These are phyloP conservation scores for Exsudoporus floridanus DNA, from an alignment of 1,284 basidiomycete genomes.

Conservation along the genomic window DNA sequence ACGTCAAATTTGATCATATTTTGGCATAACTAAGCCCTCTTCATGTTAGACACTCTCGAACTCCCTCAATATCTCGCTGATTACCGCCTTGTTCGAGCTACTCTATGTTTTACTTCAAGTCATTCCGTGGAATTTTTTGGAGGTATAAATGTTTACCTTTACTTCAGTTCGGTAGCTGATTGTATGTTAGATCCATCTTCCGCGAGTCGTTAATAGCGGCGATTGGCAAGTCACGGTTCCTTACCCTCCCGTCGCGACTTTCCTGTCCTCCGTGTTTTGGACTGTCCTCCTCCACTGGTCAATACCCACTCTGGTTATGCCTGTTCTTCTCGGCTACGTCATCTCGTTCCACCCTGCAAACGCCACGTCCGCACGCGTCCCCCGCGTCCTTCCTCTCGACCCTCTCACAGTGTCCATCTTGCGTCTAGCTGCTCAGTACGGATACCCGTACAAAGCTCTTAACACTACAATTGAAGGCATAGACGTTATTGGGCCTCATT, in stretches of 20 bases:
- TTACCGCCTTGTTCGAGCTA: constrained; percentile 48
- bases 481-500: constrained; percentile 52
- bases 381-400: constrained; percentile 44
- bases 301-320: constrained; percentile 56
- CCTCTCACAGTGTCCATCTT: constrained; percentile 59
- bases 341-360: constrained; percentile 57
- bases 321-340: constrained; percentile 50
- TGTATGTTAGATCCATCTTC: constrained; percentile 18
- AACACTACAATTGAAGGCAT: constrained; percentile 31
- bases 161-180: constrained; percentile 12
- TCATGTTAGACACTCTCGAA: constrained; percentile 51
- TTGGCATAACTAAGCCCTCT: constrained; percentile 5
- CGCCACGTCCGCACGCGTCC: constrained; percentile 23
- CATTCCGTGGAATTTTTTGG: constrained; percentile 46
- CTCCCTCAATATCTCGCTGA: constrained; percentile 51
- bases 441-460: constrained; percentile 46
- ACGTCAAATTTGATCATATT: constrained; percentile 17
- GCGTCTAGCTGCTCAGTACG: constrained; percentile 55
- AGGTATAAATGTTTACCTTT: constrained; percentile 33
- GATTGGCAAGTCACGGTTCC: constrained; percentile 33
- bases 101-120: constrained; percentile 45
- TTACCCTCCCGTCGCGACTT: constrained; percentile 46
- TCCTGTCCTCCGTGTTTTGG: constrained; percentile 50
- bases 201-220: constrained; percentile 9
- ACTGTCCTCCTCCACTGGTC: constrained; percentile 55